Percentiles rank a stretch among this genome's conserved stretches.
Conservation (phyloP, 768 basidiomycete species). For the Jaapia argillacea region DNA sequence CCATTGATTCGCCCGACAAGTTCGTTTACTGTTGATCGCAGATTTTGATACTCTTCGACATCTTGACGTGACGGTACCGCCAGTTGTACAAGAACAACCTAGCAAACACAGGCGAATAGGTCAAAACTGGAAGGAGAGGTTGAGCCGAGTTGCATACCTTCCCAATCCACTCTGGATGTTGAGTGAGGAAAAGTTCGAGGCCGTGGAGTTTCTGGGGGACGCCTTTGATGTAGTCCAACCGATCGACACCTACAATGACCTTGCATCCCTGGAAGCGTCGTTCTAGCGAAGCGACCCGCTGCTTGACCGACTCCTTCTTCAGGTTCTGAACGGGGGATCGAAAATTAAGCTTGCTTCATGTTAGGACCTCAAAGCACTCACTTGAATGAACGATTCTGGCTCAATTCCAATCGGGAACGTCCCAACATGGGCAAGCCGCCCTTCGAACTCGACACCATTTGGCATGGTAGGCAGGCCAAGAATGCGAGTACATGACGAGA, state of each 20-base stretch:
- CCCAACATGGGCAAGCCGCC: conserved; percentile 91
- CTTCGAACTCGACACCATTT: conserved; percentile 94
- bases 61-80: conserved; percentile 97
- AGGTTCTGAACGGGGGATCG: conserved; percentile 45
- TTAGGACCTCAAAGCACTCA: conserved; percentile 20
- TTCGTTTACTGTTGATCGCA: conserved; percentile 93
- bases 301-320: conserved; percentile 67
- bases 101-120: conserved; percentile 6
- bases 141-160: conserved; percentile 44
- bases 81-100: conserved; percentile 94
- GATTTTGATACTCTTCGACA: conserved; percentile 98
- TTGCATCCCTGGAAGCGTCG: conserved; percentile 91
- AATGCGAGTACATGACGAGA: conserved; percentile 96
- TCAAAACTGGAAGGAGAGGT: background rate
- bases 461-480: conserved; percentile 94
- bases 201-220: conserved; percentile 98
- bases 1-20: conserved; percentile 98
- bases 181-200: conserved; percentile 90
- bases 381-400: conserved; percentile 82
- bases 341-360: no score
- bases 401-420: conserved; percentile 99
- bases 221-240: conserved; percentile 99
- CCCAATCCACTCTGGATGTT: conserved; percentile 99
- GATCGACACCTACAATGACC: conserved; percentile 96
- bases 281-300: conserved; percentile 73